Conservation (phyloP, 2,329 filamentous ascomycete genomes). For the Corinectria fuckeliana region DNA sequence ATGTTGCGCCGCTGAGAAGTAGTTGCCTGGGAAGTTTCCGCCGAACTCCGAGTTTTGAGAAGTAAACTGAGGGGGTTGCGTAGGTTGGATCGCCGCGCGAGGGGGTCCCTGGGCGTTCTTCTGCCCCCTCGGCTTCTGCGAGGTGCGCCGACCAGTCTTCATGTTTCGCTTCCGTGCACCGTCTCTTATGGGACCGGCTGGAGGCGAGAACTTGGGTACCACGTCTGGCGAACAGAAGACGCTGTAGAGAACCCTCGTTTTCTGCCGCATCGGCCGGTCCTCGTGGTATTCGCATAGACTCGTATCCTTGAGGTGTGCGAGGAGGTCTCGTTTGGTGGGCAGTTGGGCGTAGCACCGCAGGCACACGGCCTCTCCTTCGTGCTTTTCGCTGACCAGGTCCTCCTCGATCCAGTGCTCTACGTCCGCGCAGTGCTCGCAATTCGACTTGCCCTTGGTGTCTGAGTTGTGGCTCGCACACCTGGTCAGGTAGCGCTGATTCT, state of each 20-base stretch:
- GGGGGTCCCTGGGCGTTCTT: neutral
- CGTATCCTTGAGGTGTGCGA: constrained; percentile 20
- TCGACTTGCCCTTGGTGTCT: constrained; percentile 23
- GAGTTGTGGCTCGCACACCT: constrained; percentile 16
- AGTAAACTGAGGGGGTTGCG: neutral
- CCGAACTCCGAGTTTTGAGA: neutral
- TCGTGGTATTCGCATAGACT: constrained; percentile 17
- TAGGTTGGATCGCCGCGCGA: neutral
- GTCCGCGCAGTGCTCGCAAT: constrained; percentile 21
- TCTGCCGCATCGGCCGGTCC: constrained; percentile 11
- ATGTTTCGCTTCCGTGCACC: constrained; percentile 6
- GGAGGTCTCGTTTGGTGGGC: constrained; percentile 21
- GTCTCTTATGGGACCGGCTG: neutral
- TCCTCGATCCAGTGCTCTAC: constrained; percentile 22
- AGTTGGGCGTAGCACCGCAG: constrained; percentile 29
- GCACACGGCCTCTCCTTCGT: constrained; percentile 26
- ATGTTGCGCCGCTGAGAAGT: neutral
- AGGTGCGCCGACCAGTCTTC: neutral
- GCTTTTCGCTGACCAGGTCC: constrained; percentile 14
- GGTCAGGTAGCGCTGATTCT: constrained; percentile 25
- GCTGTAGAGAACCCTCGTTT: constrained; percentile 22
- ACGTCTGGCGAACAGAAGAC: neutral
- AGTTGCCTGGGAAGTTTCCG: neutral
- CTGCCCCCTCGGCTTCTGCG: neutral
- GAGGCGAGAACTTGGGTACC: constrained; percentile 7